Evolutionary conservation across 78 protist species (phyloP).

Genomic region (Isochrysis galbana): DNA sequence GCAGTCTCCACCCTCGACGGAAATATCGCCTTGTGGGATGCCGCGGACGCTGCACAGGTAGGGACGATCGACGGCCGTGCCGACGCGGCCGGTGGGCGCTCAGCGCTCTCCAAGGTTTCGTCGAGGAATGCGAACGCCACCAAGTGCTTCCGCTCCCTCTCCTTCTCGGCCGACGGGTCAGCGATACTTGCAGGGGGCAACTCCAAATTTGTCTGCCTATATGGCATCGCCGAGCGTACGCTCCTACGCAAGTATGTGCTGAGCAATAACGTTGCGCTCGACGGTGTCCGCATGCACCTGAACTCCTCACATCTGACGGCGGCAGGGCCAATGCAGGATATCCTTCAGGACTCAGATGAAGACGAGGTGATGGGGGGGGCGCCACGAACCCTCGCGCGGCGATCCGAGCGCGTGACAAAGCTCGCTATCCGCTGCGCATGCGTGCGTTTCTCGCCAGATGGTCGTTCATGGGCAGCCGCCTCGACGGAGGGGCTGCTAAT

Average conservation of each 20-base stretch:
- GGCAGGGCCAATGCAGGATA: not conserved
- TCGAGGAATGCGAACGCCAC: not conserved
- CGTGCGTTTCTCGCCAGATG: constrained; percentile 37
- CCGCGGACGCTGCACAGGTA: constrained; percentile 17
- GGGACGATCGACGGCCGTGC: constrained; percentile 66
- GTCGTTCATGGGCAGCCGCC: constrained; percentile 50
- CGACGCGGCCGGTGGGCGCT: constrained; percentile 48
- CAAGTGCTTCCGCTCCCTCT: constrained; percentile 8
- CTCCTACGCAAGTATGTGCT: constrained; percentile 43
- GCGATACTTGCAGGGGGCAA: constrained; percentile 81
- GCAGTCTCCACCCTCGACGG: constrained; percentile 61
- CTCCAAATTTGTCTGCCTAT: constrained; percentile 82
- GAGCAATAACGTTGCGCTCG: constrained; percentile 61
- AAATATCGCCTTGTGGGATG: constrained; percentile 53
- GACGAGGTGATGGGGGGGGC: not conserved
- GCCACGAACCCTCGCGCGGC: not conserved
- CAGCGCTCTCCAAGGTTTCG: not conserved
- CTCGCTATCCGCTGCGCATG: constrained; percentile 55
- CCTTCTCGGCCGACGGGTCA: constrained; percentile 78
- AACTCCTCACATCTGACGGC: constrained; percentile 37
- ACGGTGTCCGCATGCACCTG: constrained; percentile 72
- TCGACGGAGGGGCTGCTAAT: constrained; percentile 87
- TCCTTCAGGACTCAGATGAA: constrained; percentile 51
- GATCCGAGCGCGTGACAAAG: constrained; percentile 29
- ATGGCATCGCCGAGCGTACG: constrained; percentile 55